These are phyloP conservation scores for Triadica sebifera DNA, from an alignment of 345 rosid genomes.

Conservation along the genomic window DNA sequence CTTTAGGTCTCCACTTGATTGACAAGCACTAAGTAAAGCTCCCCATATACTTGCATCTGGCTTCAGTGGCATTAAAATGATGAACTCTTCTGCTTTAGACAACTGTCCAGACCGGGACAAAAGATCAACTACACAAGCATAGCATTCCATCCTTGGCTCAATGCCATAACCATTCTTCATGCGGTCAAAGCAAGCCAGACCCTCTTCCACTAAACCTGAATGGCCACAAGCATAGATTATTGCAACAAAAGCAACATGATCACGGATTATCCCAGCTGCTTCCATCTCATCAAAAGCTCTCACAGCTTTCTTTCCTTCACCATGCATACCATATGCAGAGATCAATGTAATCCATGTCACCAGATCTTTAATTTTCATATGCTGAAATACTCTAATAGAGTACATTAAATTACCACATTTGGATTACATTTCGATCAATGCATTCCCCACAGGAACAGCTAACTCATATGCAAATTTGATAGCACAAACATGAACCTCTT, in stretches of 20 bases:
- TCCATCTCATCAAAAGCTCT: slow-evolving; percentile 51
- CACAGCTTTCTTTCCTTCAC: slow-evolving; percentile 56
- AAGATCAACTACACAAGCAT: slow-evolving; percentile 57
- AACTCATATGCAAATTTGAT: slow-evolving; percentile 53
- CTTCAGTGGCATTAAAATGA: slow-evolving; percentile 48
- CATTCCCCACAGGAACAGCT: slow-evolving; percentile 46
- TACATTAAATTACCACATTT: slow-evolving; percentile 53
- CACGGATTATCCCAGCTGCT: slow-evolving; percentile 47
- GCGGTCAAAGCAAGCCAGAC: slow-evolving; percentile 45
- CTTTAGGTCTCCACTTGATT: slow-evolving; percentile 40
- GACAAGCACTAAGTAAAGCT: slow-evolving; percentile 54
- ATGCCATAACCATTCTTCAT: slow-evolving; percentile 50
- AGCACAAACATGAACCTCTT: slow-evolving; percentile 56
- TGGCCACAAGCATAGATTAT: slow-evolving; percentile 70
- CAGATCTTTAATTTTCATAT: slow-evolving; percentile 56
- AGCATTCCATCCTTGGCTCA: slow-evolving; percentile 46
- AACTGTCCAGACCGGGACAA: slow-evolving; percentile 47
- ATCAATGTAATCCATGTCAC: slow-evolving; percentile 72
- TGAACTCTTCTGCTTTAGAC: slow-evolving; percentile 45
- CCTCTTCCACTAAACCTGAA: slow-evolving; percentile 75
- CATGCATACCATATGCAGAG: slow-evolving; percentile 64
- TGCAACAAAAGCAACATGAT: slow-evolving; percentile 53
- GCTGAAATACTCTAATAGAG: slow-evolving; percentile 42
- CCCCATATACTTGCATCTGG: slow-evolving; percentile 66
- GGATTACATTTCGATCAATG: slow-evolving; percentile 69